Evolutionary conservation across 345 rosid species (phyloP).

Genomic region (Dovyalis caffra): DNA sequence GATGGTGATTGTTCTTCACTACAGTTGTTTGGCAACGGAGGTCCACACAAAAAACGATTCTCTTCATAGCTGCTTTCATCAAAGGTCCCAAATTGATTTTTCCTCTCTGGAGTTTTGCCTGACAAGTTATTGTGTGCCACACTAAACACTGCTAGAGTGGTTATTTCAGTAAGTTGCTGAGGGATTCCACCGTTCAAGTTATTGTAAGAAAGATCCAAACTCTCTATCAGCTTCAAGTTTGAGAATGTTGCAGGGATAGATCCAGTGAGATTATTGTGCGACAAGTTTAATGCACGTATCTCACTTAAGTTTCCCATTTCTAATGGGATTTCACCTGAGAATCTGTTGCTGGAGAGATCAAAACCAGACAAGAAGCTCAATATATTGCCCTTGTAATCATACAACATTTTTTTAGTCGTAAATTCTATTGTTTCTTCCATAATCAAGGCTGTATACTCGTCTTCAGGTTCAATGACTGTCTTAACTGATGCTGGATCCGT

Average conservation of each 20-base stretch:
- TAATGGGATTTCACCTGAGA: background rate
- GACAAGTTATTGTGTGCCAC: no score
- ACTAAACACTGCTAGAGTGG: slow-evolving; percentile 18
- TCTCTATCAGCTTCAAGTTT: slow-evolving; percentile 27
- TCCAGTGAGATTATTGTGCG: slow-evolving; percentile 26
- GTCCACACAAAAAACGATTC: slow-evolving; percentile 32
- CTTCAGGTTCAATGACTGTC: no score
- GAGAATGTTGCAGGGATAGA: slow-evolving; percentile 29
- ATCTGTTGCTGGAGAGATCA: background rate
- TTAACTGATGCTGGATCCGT: no score
- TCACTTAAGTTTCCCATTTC: background rate
- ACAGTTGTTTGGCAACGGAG: slow-evolving; percentile 10
- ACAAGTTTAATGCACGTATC: slow-evolving; percentile 27
- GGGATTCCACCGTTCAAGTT: slow-evolving; percentile 26
- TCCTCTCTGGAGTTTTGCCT: slow-evolving; percentile 11
- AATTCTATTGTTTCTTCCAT: background rate
- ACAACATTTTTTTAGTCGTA: background rate
- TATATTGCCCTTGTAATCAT: background rate
- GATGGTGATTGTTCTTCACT: background rate
- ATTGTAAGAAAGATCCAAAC: slow-evolving; percentile 37
- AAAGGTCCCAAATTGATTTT: slow-evolving; percentile 27
- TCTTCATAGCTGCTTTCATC: slow-evolving; percentile 15
- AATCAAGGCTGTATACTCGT: rapidly evolving
- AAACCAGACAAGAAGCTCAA: background rate
- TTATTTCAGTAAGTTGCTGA: slow-evolving; percentile 8